Conservation (phyloP, 225 moss, liverwort and hornwort species). For the Antitrichia curtipendula region DNA sequence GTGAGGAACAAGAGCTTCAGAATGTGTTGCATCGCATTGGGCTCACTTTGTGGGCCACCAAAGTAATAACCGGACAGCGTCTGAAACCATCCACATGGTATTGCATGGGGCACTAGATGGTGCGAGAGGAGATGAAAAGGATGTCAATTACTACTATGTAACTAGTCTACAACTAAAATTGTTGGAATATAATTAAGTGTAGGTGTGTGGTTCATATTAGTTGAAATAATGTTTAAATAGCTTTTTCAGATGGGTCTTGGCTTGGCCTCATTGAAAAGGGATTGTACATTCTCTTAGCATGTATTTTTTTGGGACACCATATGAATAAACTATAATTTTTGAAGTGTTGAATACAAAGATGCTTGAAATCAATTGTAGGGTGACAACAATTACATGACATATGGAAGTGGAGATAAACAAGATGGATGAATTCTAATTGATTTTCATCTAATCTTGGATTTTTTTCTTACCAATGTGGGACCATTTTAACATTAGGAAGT, state of each 20-base stretch:
- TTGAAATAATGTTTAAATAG: background rate
- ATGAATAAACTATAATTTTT: background rate
- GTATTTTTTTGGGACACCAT: background rate
- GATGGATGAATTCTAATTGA: background rate
- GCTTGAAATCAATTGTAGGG: background rate
- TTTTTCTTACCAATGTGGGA: too few relatives aligned
- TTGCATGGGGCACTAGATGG: background rate
- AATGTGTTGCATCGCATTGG: background rate
- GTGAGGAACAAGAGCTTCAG: background rate
- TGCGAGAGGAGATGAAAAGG: background rate
- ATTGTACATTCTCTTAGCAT: rapidly evolving
- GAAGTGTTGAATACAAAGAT: background rate
- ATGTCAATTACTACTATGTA: background rate
- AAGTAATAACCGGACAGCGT: background rate
- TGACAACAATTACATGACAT: too few relatives aligned
- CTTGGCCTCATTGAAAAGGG: background rate
- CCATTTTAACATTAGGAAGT: background rate
- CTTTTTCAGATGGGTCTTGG: too few relatives aligned
- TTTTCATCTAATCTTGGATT: rapidly evolving
- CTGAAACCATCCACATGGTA: background rate
- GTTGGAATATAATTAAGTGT: background rate
- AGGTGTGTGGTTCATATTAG: background rate
- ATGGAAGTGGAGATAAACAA: background rate
- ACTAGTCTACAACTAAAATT: too few relatives aligned
- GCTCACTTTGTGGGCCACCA: background rate